Evolutionary conservation across 306 rosid species (phyloP), one percentile per base, ranked within the genome.

Genomic region (Lotus japonicus): DNA sequence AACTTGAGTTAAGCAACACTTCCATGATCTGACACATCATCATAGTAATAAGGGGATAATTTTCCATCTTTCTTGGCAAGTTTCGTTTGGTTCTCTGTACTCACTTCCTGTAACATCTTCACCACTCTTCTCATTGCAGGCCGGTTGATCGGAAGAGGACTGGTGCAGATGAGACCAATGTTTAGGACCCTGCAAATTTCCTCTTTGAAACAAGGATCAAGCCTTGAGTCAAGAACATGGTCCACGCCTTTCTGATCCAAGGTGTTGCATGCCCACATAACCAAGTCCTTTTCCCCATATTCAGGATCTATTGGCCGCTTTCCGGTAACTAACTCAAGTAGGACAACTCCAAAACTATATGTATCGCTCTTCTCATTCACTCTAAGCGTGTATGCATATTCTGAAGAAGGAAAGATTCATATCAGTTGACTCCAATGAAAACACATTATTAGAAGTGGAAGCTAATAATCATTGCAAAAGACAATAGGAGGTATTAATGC

Each of bases 341-440:
- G 73, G 8, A 92, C 98, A 57, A 92, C 95, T 1, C 98, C 98
- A 18, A 89, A 92, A 63, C 98, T 92, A 83, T 92, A 92, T 56
- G 77, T 89, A 79, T 92, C 98, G 7, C 98, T 92, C 85, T 92
- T 92, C 84, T 92, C 98, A 23, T 92, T 92, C 73, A 92, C 96
- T 65, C 96, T 79, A 4, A 92, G 91, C 0, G 96, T 89, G 77
- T 92, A 92, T 9, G 96, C 98, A 75, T 92, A 89, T 81, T 92
- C 98, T 92, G 91, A 78, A 80, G 42, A 74, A 56, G 9, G 61
- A 31, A 68, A 67, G 8, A 35, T 19, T 15, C 50, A 17, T 14
- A 9, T 59, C 43, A 78, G 5, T 64, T 52, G 53, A 42, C 67
- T 45, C 31, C 66, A 53, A 60, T 17, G 1, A 65, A 14, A 68